phyloP scores from a whole-genome alignment of 1,284 basidiomycete genomes.

The Waitea zeae region DNA sequence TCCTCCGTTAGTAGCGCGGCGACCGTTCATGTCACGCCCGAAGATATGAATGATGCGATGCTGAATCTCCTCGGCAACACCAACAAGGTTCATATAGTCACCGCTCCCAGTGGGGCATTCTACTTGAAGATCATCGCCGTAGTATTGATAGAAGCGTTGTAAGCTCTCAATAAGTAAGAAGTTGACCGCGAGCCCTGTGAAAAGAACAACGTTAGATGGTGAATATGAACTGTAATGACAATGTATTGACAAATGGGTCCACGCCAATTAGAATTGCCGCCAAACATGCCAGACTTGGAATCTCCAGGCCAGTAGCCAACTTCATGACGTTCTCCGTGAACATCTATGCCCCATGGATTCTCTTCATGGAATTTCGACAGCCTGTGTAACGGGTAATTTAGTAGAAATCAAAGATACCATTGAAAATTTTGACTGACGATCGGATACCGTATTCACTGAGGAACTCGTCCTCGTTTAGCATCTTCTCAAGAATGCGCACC shows the following conservation, averaged over 20 bases:
- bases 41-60: slow-evolving; percentile 97
- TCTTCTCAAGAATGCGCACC: slow-evolving; percentile 79
- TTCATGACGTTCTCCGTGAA: slow-evolving; percentile 82
- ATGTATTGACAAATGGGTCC: slow-evolving; percentile 53
- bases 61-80: slow-evolving; percentile 92
- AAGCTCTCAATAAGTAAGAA: slow-evolving; percentile 88
- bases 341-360: slow-evolving; percentile 88
- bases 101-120: slow-evolving; percentile 95
- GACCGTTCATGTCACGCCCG: slow-evolving; percentile 72
- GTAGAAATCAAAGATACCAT: slow-evolving; percentile 3
- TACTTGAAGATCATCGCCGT: slow-evolving; percentile 69
- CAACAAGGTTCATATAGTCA: slow-evolving; percentile 87
- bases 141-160: slow-evolving; percentile 95
- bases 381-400: slow-evolving; percentile 18
- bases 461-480: slow-evolving; percentile 95
- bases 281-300: slow-evolving; percentile 94
- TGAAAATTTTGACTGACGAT: slow-evolving; percentile 42
- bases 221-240: slow-evolving; percentile 1
- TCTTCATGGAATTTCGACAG: slow-evolving; percentile 83
- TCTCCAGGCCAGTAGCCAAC: slow-evolving; percentile 98
- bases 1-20: slow-evolving; percentile 84
- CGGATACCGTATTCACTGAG: slow-evolving; percentile 88
- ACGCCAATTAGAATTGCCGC: slow-evolving; percentile 96
- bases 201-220: not conserved
- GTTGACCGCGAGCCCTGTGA: slow-evolving; percentile 82